A percentile compares a stretch with the other conserved stretches of the same genome.
Conservation (phyloP, 768 basidiomycete genomes). For the Gloeophyllum trabeum region DNA sequence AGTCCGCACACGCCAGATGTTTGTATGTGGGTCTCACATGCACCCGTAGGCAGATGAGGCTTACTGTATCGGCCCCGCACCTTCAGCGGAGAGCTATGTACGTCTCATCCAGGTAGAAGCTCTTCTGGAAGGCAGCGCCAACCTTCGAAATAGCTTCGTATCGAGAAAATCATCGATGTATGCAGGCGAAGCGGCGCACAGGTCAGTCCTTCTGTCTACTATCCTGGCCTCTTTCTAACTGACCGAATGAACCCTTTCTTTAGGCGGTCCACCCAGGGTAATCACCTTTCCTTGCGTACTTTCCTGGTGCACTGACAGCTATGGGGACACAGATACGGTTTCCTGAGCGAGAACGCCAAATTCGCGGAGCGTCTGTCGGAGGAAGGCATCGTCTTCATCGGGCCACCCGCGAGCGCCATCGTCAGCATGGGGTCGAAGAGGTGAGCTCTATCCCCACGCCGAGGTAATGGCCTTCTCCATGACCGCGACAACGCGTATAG, state of each 20-base stretch:
- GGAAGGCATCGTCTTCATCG: slow-evolving; percentile 83
- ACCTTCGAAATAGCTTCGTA: slow-evolving; percentile 62
- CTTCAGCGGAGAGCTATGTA: slow-evolving; percentile 83
- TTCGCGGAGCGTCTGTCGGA: slow-evolving; percentile 69
- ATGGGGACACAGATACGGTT: slow-evolving; percentile 56
- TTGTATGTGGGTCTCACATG: background rate
- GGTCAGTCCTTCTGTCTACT: slow-evolving; percentile 27
- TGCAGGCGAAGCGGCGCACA: slow-evolving; percentile 78
- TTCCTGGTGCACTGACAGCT: slow-evolving; percentile 6
- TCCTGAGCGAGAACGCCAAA: slow-evolving; percentile 82
- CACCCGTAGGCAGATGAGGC: slow-evolving; percentile 57
- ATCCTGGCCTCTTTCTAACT: slow-evolving; percentile 1
- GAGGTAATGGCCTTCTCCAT: background rate
- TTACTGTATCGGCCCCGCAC: slow-evolving; percentile 89
- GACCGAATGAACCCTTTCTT: slow-evolving; percentile 1
- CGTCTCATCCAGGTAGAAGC: too few species aligned
- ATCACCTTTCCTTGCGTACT: slow-evolving; percentile 2
- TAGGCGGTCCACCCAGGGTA: slow-evolving; percentile 93
- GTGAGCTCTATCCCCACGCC: slow-evolving; percentile 20
- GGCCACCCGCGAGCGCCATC: slow-evolving; percentile 82
- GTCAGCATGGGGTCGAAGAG: slow-evolving; percentile 94
- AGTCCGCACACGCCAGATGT: slow-evolving; percentile 4
- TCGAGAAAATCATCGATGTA: slow-evolving; percentile 82
- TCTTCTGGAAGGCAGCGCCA: too few species aligned
- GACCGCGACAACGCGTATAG: slow-evolving; percentile 23